Percentiles rank a stretch among this genome's conserved stretches.
These are phyloP conservation scores for Geotrichum phurueaensis DNA, from an alignment of 1,139 yeast species.

Conservation along the genomic window DNA sequence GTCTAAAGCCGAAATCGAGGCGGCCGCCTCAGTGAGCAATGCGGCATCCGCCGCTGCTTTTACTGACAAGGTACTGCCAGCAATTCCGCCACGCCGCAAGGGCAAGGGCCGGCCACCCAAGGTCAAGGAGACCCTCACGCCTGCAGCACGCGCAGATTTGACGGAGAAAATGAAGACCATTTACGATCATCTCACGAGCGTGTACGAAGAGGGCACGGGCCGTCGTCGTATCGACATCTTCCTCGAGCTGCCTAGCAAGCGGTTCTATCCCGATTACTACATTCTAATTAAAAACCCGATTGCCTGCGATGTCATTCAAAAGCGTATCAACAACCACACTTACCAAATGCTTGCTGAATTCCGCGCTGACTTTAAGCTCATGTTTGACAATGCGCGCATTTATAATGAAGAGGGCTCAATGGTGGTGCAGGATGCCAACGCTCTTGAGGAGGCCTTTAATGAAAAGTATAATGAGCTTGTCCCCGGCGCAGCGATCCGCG, in stretches of 20 bases:
- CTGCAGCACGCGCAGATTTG: conserved; percentile 27
- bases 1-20: conserved; percentile 22
- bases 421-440: conserved; percentile 71
- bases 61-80: conserved; percentile 9
- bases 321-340: conserved; percentile 42
- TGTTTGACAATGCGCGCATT: conserved; percentile 78
- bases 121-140: conserved; percentile 40
- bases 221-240: conserved; percentile 49
- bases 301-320: conserved; percentile 52
- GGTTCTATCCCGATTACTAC: conserved; percentile 81
- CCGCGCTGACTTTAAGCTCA: conserved; percentile 63
- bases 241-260: conserved; percentile 60
- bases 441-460: conserved; percentile 44
- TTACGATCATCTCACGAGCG: conserved; percentile 23
- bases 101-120: conserved; percentile 39
- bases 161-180: conserved; percentile 24
- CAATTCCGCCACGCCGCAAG: conserved; percentile 28
- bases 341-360: conserved; percentile 57
- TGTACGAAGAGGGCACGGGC: conserved; percentile 31
- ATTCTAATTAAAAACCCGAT: conserved; percentile 74
- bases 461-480: conserved; percentile 19
- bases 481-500: conserved; percentile 15
- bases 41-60: conserved; percentile 17
- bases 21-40: conserved; percentile 23
- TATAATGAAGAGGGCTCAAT: conserved; percentile 87